Base-by-base conservation (phyloP, 2,329 filamentous ascomycete species). In the Ophiobolus disseminans region DNA sequence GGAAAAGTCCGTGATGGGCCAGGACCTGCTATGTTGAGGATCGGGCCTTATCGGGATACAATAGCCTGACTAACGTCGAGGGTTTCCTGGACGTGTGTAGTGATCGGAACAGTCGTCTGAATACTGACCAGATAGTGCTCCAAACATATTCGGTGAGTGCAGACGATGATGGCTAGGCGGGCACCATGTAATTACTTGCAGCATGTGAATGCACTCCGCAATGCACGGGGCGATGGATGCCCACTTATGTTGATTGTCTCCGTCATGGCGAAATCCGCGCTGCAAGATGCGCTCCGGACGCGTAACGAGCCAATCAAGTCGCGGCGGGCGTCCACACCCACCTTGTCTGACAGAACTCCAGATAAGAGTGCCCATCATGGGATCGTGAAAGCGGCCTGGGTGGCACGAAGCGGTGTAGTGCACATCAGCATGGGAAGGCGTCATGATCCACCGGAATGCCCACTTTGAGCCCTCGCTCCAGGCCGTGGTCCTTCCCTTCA, bases 401-500 rank as follows among this genome's bases (percentile, higher is more conserved):
- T 45, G 23, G 21, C 42, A 45, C 42, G 26, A 35, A 39, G 39
- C 45, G 34, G 41, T 43, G 39, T 14, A 43, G 25, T 22, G 26
- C 20, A 34, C 36, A 32, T 14, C 35, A 40, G 9, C n/a, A 46
- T 39, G 43, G 38, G n/a, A n/a, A n/a, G n/a, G n/a, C n/a, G n/a
- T n/a, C n/a, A n/a, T n/a, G n/a, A n/a, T n/a, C n/a, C n/a, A n/a
- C n/a, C n/a, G n/a, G n/a, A n/a, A 48, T 46, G 38, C 42, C 31
- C 45, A 35, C 16, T 37, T 46, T 52, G 50, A 46, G 36, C 45
- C 22, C 37, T 41, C 43, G 37, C 31, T 50, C 48, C 40, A 36
- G 30, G 50, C 45, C 35, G 43, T 52, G 38, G 49, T 53, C 46
- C 52, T 22, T 32, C 41, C 37, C 34, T 37, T 38, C 35, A 30